Evolutionary conservation across 768 basidiomycete genomes (phyloP).

Genomic region (Melanogaster broomeanus): DNA sequence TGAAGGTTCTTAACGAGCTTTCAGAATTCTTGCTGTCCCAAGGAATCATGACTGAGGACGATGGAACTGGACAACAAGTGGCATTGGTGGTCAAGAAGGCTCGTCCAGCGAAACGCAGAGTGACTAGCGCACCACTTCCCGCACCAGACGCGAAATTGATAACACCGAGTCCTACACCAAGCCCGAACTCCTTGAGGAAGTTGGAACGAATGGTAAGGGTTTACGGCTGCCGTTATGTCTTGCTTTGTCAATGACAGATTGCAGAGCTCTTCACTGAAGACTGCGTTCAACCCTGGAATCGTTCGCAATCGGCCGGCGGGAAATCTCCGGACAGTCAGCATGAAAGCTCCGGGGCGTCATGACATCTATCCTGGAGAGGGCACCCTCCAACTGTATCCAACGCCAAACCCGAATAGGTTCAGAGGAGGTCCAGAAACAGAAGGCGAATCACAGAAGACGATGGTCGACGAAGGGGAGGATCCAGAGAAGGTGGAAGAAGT

Average conservation of each 20-base stretch:
- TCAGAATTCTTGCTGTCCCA: constrained; percentile 53
- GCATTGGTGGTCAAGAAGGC: constrained; percentile 3
- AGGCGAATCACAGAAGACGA: background rate
- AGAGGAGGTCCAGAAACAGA: background rate
- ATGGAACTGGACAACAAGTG: constrained; percentile 21
- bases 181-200: background rate
- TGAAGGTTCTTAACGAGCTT: background rate
- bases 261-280: constrained; percentile 9
- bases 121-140: constrained; percentile 41
- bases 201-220: constrained; percentile 6
- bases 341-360: background rate
- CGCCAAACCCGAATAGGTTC: constrained; percentile 3
- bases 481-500: background rate
- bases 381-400: constrained; percentile 11
- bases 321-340: constrained; percentile 10
- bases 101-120: constrained; percentile 36
- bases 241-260: background rate
- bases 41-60: constrained; percentile 44
- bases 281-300: constrained; percentile 3
- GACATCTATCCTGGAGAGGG: constrained; percentile 16
- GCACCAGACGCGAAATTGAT: constrained; percentile 1
- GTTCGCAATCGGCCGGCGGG: background rate
- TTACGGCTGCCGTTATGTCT: background rate
- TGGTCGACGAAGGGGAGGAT: background rate
- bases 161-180: constrained; percentile 12